Conservation (phyloP, 768 basidiomycete species). For the Hemileccinum rubropunctum region DNA sequence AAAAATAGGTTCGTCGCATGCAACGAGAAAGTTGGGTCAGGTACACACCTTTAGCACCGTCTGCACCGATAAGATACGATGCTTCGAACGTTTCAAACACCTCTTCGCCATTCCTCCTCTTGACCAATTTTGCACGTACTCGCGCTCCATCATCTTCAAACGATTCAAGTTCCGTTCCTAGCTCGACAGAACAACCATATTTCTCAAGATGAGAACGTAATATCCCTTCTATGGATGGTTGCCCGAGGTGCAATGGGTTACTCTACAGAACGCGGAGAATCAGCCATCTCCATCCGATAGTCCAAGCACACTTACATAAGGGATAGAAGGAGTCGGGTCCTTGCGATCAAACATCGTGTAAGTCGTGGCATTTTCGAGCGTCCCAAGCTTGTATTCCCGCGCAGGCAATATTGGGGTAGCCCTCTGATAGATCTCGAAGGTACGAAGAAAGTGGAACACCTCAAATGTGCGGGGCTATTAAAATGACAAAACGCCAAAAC, state of each 20-base stretch:
- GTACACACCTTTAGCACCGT: too few relatives aligned
- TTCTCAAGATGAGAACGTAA: too few relatives aligned
- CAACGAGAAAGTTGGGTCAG: neutral
- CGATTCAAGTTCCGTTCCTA: constrained; percentile 41
- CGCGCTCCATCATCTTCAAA: constrained; percentile 37
- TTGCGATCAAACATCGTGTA: neutral
- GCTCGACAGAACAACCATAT: too few relatives aligned
- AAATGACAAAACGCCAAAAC: neutral
- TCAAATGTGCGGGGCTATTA: constrained; percentile 39
- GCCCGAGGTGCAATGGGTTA: constrained; percentile 18
- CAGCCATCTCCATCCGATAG: neutral
- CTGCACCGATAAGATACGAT: too few relatives aligned
- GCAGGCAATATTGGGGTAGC: constrained; percentile 28
- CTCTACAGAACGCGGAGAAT: constrained; percentile 2
- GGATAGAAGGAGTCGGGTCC: constrained; percentile 25
- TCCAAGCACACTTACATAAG: constrained; percentile 20
- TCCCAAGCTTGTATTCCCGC: constrained; percentile 33
- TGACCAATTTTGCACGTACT: constrained; percentile 37
- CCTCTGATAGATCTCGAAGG: constrained; percentile 36
- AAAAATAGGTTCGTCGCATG: neutral
- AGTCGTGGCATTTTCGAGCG: constrained; percentile 15
- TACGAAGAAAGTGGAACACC: constrained; percentile 39
- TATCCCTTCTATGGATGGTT: constrained; percentile 30
- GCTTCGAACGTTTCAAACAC: constrained; percentile 25
- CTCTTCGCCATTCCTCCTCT: constrained; percentile 22